Evolutionary conservation across 306 rosid species (phyloP).

Genomic region (Sicyos edulis): DNA sequence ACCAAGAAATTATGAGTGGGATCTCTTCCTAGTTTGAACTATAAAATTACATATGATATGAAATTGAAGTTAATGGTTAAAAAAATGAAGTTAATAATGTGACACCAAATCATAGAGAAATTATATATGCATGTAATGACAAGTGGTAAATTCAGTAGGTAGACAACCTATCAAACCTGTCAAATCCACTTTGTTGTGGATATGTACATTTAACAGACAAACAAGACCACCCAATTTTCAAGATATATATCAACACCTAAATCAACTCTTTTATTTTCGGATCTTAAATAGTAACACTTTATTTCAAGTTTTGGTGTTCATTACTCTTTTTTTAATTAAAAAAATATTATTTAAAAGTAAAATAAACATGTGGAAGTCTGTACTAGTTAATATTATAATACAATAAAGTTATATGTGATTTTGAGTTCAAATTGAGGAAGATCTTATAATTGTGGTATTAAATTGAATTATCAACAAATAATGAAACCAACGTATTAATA

Average conservation of each 20-base stretch:
- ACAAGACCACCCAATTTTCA: not conserved
- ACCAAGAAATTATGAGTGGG: too few species aligned
- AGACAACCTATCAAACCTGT: not conserved
- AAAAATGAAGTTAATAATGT: not conserved
- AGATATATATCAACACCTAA: not conserved
- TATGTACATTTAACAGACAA: not conserved
- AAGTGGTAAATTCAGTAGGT: slow-evolving; percentile 5
- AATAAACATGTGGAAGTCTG: not conserved
- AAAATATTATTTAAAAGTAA: too few species aligned
- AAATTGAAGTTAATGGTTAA: too few species aligned
- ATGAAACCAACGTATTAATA: too few species aligned
- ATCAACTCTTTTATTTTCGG: not conserved
- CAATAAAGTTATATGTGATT: too few species aligned
- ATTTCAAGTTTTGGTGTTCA: not conserved
- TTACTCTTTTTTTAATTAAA: not conserved
- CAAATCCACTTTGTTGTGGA: slow-evolving; percentile 6
- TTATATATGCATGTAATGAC: not conserved
- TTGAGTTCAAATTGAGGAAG: too few species aligned
- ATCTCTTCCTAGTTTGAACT: too few species aligned
- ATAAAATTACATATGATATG: too few species aligned
- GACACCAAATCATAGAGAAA: not conserved
- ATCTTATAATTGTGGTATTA: too few species aligned
- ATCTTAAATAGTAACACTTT: not conserved
- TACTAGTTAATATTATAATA: too few species aligned
- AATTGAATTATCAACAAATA: too few species aligned